Base-by-base conservation (phyloP, 345 rosid genomes). In the Kernera saxatilis region DNA sequence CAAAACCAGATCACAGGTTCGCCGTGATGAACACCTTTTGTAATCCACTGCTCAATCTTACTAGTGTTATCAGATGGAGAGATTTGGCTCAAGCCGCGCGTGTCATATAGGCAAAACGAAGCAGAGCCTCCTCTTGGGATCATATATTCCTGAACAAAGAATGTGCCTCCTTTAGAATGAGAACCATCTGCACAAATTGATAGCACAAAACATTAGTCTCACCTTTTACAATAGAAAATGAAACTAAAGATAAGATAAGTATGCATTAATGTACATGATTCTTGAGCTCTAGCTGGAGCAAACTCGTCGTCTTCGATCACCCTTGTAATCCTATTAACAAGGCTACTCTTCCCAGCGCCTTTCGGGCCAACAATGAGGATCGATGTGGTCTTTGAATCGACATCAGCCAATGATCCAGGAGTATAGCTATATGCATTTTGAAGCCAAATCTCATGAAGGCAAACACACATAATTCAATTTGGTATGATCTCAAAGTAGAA, bases 321-420 rank as follows among this genome's bases (percentile, higher is more conserved):
- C 72, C 65, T 89, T 48, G 92, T 82, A 69, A 92, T 88, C 74
- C 59, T 81, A 61, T 92, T 92, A 59, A 92, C 58, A 60, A 89
- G 94, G 37, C 92, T 85, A 83, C 96, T 92, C 74, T 92, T 89
- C 58, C 98, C 98, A 1, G 91, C 85, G 3, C 96, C 89, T 78
- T 83, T 85, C 8, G 92, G 88, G 62, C 98, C 98, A 73, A 92
- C 58, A 32, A 92, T 54, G 36, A 92, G 5, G 40, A 92, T 86
- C 14, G 88, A 70, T 43, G 86, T 88, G 6, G 79, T 79, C 69
- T 77, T 48, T 36, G 92, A 64, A 22, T 64, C 70, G 45, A 73
- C 45, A 35, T 83, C 89, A 13, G 78, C 65, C 89, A 85, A 89
- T 65, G 79, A 74, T 74, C 92, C 96, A 63, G 92, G 96, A 29